Conservation (phyloP, 1,139 yeast species). For the Citeromyces hawaiiensis region DNA sequence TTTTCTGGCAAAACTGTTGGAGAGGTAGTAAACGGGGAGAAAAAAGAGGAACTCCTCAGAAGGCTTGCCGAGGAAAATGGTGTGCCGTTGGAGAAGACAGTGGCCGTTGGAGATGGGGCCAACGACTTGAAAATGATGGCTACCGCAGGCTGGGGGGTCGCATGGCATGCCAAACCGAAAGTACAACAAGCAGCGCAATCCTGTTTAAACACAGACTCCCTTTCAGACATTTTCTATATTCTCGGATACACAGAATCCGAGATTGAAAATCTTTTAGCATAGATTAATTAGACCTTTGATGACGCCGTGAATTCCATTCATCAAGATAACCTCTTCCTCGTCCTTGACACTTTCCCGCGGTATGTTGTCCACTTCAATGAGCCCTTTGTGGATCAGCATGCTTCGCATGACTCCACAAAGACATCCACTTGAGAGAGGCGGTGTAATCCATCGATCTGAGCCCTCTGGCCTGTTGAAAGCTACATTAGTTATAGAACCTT, state of each 20-base stretch:
- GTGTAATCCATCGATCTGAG: constrained; percentile 62
- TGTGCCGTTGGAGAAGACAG: constrained; percentile 41
- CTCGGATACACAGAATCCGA: constrained; percentile 63
- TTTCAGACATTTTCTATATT: constrained; percentile 67
- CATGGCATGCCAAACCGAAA: constrained; percentile 94
- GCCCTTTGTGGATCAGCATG: constrained; percentile 39
- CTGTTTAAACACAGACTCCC: constrained; percentile 55
- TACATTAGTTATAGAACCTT: constrained; percentile 76
- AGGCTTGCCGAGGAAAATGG: constrained; percentile 54
- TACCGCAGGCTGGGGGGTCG: constrained; percentile 86
- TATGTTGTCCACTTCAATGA: constrained; percentile 43
- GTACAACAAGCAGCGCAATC: constrained; percentile 80
- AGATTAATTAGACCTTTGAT: constrained; percentile 30
- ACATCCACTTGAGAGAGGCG: constrained; percentile 65
- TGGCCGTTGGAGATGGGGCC: constrained; percentile 97
- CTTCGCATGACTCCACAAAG: constrained; percentile 76
- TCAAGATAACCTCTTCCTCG: constrained; percentile 59
- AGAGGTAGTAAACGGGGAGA: constrained; percentile 72
- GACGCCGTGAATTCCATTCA: constrained; percentile 80
- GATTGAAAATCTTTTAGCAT: constrained; percentile 19
- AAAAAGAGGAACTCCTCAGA: constrained; percentile 61
- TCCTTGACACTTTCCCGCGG: constrained; percentile 26
- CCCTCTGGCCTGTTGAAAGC: constrained; percentile 36
- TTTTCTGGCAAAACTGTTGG: constrained; percentile 51
- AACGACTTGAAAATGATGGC: constrained; percentile 92